phyloP scores from a whole-genome alignment of 2,329 filamentous ascomycete species.

The Aspergillus alliaceus region DNA sequence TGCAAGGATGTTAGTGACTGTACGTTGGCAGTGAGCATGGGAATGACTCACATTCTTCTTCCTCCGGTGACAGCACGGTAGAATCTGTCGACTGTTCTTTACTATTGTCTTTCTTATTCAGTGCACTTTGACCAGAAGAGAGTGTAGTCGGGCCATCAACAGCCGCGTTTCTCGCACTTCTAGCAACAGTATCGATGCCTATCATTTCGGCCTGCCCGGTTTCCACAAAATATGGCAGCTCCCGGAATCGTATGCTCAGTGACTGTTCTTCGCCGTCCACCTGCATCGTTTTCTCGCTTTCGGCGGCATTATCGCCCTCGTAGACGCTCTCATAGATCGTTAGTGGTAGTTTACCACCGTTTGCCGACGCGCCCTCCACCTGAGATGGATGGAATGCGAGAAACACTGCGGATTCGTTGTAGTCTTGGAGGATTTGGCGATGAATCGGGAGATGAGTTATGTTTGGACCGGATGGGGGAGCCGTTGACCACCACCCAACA shows the following conservation, averaged over 20 bases:
- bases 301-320: constrained; percentile 64
- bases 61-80: constrained; percentile 54
- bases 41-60: constrained; percentile 58
- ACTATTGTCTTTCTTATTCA: constrained; percentile 28
- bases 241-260: constrained; percentile 71
- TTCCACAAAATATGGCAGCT: constrained; percentile 84
- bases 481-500: constrained; percentile 88
- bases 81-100: constrained; percentile 24
- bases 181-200: constrained; percentile 87
- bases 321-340: constrained; percentile 86
- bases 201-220: constrained; percentile 98
- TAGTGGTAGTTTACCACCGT: constrained; percentile 79
- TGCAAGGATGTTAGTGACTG: constrained; percentile 4
- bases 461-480: constrained; percentile 70
- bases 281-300: constrained; percentile 64
- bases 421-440: constrained; percentile 68
- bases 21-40: not conserved
- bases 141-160: constrained; percentile 45
- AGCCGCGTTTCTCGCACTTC: constrained; percentile 77
- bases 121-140: constrained; percentile 7
- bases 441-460: constrained; percentile 70
- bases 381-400: constrained; percentile 78
- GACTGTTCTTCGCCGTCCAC: constrained; percentile 65
- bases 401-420: constrained; percentile 84
- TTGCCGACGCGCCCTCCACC: constrained; percentile 51